Conservation (phyloP, 352 stramenopile genomes). For the Phytophthora fragariae region DNA sequence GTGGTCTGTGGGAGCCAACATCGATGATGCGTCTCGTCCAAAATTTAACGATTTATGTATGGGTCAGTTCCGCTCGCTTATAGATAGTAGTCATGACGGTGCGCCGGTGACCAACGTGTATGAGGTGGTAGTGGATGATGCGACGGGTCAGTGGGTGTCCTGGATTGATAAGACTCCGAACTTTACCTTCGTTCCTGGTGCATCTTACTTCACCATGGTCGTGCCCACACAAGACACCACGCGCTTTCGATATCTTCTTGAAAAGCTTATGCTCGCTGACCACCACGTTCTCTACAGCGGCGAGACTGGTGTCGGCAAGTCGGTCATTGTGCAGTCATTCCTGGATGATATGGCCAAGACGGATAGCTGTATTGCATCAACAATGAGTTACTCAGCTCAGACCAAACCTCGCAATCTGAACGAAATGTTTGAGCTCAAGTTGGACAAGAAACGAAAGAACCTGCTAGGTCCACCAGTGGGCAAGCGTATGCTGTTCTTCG, state of each 20-base stretch:
- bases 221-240: constrained; percentile 96
- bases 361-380: constrained; percentile 81
- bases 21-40: constrained; percentile 79
- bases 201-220: constrained; percentile 96
- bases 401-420: constrained; percentile 88
- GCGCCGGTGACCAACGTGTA: constrained; percentile 81
- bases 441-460: constrained; percentile 90
- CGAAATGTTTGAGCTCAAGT: constrained; percentile 83
- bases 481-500: constrained; percentile 90
- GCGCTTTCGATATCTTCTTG: constrained; percentile 93
- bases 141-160: constrained; percentile 73
- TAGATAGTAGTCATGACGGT: constrained; percentile 55
- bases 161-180: constrained; percentile 91
- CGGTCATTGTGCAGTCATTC: constrained; percentile 92
- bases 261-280: constrained; percentile 84
- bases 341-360: constrained; percentile 89
- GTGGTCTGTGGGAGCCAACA: constrained; percentile 89
- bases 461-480: constrained; percentile 72
- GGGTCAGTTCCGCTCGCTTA: constrained; percentile 62
- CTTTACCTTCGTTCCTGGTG: constrained; percentile 86
- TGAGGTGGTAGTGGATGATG: constrained; percentile 85
- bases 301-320: constrained; percentile 95
- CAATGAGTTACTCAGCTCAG: constrained; percentile 92
- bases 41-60: constrained; percentile 92
- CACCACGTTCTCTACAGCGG: constrained; percentile 91